Conservation (phyloP, 495 filamentous ascomycete species). For the Podospora tetraspora region DNA sequence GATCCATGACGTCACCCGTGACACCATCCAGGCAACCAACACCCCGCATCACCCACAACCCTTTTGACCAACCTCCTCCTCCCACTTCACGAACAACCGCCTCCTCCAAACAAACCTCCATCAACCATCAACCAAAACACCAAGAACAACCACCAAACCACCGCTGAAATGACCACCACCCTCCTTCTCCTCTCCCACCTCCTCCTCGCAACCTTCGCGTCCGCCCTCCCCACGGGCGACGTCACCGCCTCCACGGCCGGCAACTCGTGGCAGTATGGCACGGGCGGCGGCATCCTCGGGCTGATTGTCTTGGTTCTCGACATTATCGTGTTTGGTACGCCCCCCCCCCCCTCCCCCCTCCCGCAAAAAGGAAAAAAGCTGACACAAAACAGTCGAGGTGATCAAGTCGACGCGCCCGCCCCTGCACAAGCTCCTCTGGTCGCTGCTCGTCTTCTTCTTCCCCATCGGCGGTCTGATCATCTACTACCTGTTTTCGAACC, state of each 20-base stretch:
- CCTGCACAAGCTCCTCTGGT: slow-evolving; percentile 46
- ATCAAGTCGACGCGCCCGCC: slow-evolving; percentile 46
- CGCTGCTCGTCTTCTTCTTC: slow-evolving; percentile 47
- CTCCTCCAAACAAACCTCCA: not conserved
- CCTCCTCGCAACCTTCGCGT: slow-evolving; percentile 33
- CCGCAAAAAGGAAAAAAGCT: not conserved
- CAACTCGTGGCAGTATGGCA: slow-evolving; percentile 39
- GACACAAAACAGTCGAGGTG: slow-evolving; percentile 40
- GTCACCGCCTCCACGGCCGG: slow-evolving; percentile 12
- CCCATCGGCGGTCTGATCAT: slow-evolving; percentile 45
- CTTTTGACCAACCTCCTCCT: not conserved
- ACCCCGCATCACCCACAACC: not conserved
- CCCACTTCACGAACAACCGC: not conserved
- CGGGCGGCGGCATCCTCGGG: slow-evolving; percentile 44
- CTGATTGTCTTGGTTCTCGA: slow-evolving; percentile 47
- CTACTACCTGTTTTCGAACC: slow-evolving; percentile 51
- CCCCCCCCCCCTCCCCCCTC: not conserved
- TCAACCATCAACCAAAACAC: no score
- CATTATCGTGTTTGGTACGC: slow-evolving; percentile 46
- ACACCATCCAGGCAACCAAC: not conserved
- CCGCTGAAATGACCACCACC: slow-evolving; percentile 24
- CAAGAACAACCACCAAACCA: not conserved
- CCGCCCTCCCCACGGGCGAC: slow-evolving; percentile 34
- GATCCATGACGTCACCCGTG: not conserved
- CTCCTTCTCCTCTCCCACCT: slow-evolving; percentile 39